Base-by-base conservation (phyloP, 2,329 filamentous ascomycete genomes). In the Botrytis fabae region DNA sequence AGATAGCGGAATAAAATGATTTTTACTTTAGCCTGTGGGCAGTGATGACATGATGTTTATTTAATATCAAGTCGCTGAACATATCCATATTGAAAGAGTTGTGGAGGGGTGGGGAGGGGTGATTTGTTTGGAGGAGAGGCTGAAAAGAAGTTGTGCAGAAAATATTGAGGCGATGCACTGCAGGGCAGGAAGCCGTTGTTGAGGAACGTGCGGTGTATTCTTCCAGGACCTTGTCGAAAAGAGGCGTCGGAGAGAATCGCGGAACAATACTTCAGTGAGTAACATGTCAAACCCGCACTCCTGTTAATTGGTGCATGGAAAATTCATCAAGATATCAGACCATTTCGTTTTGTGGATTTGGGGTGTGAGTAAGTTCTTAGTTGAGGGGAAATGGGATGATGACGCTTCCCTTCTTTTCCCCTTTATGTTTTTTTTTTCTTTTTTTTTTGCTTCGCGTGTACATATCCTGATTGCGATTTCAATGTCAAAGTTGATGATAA, bases 301-400 rank as follows among this genome's bases (percentile, higher is more conserved):
- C 8, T 10, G 0, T n/a, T 2, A 14, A n/a, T 5, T 1, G 0
- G n/a, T n/a, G 48, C 25, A n/a, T 22, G 25, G 10, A 22, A 51
- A 14, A n/a, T 2, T 3, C 5, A 6, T 1, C 10, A n/a, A 51
- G 25, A n/a, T n/a, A 51, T 10, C 4, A 14, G 4, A 10, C 48
- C 25, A n/a, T 51, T 1, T 51, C 9, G 0, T n/a, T 3, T 22
- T 51, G 10, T 12, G 4, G 12, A n/a, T n/a, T 51, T 4, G 4
- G 14, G 48, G 25, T n/a, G 48, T 12, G 22, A n/a, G 48, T 12
- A 22, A n/a, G 9, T 14, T 51, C 10, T 12, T 10, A 22, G 14
- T 51, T 22, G 10, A 12, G 4, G 1, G 9, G 20, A 25, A 48
- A 51, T 2, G 48, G 12, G 44, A 22, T 25, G 25, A 51, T n/a